A percentile compares a stretch with the other conserved stretches of the same genome.
phyloP scores from a whole-genome alignment of 2,329 filamentous ascomycete genomes.

The Ophiostoma sp. region DNA sequence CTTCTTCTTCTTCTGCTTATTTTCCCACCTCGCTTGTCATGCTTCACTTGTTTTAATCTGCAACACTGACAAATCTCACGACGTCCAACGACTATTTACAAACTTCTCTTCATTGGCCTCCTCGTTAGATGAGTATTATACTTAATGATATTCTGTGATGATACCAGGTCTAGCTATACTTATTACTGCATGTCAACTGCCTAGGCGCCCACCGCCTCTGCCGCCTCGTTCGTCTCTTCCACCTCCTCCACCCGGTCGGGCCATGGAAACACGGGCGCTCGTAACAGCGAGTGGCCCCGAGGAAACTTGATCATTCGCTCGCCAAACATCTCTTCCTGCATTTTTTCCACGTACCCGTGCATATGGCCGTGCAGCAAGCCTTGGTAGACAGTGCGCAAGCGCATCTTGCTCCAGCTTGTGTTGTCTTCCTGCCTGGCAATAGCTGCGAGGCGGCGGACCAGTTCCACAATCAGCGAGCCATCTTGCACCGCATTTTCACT shows the following conservation, averaged over 20 bases:
- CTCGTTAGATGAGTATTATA: not conserved
- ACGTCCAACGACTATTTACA: not conserved
- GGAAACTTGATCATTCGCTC: not conserved
- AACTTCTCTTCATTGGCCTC: not conserved
- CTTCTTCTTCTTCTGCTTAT: not conserved
- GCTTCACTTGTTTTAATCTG: not conserved
- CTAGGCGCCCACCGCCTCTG: no score
- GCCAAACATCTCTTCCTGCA: not conserved
- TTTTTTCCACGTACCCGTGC: not conserved
- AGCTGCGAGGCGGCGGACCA: conserved; percentile 16
- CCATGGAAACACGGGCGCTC: conserved; percentile 14
- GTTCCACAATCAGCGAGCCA: conserved; percentile 14
- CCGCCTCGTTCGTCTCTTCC: not conserved
- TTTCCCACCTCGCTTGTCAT: not conserved
- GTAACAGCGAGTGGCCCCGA: not conserved
- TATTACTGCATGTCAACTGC: not conserved
- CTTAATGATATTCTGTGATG: not conserved
- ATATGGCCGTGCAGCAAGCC: conserved; percentile 16
- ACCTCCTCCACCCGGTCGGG: not conserved
- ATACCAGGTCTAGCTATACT: not conserved
- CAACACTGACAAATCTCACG: not conserved
- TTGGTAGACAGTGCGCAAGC: conserved; percentile 22
- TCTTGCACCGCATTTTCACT: not conserved
- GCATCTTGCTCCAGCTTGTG: not conserved
- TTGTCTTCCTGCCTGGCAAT: not conserved